phyloP scores from a whole-genome alignment of 83 land plant species.

The Diphasiastrum complanatum region DNA sequence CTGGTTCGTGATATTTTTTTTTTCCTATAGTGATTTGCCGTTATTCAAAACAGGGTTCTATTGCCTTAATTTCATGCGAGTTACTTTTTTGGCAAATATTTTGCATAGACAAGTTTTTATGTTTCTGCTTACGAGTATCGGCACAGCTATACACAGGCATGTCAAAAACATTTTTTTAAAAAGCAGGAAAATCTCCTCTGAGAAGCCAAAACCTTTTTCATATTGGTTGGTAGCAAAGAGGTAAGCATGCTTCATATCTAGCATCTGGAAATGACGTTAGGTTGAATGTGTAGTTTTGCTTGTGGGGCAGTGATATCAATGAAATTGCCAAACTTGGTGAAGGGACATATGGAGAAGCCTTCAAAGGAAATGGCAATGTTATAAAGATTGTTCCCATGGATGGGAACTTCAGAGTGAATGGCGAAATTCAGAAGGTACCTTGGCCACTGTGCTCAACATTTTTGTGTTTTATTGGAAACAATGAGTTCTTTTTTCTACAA shows the following conservation, averaged over 20 bases:
- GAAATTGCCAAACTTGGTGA: conserved; percentile 76
- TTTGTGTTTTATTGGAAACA: background rate
- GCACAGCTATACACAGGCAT: too few relatives aligned
- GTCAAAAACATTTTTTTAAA: background rate
- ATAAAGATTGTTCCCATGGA: conserved; percentile 94
- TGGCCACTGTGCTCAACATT: background rate
- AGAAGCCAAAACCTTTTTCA: background rate
- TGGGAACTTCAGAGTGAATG: conserved; percentile 81
- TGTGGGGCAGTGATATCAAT: conserved; percentile 43
- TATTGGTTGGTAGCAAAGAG: background rate
- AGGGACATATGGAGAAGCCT: conserved; percentile 99
- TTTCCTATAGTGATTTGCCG: background rate
- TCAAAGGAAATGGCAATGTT: conserved; percentile 57
- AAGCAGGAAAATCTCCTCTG: background rate
- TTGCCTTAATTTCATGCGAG: background rate
- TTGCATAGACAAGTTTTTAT: too few relatives aligned
- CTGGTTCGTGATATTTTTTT: conserved; percentile 38
- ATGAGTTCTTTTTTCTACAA: conserved; percentile 3
- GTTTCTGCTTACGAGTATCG: too few relatives aligned
- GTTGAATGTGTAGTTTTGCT: conserved; percentile 6
- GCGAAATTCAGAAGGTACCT: conserved; percentile 87
- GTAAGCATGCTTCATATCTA: background rate
- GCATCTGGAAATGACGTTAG: background rate
- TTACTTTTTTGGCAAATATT: background rate
- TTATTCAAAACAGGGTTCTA: background rate